phyloP scores from a whole-genome alignment of 2,329 filamentous ascomycete species.

The Phyllosticta capitalensis region DNA sequence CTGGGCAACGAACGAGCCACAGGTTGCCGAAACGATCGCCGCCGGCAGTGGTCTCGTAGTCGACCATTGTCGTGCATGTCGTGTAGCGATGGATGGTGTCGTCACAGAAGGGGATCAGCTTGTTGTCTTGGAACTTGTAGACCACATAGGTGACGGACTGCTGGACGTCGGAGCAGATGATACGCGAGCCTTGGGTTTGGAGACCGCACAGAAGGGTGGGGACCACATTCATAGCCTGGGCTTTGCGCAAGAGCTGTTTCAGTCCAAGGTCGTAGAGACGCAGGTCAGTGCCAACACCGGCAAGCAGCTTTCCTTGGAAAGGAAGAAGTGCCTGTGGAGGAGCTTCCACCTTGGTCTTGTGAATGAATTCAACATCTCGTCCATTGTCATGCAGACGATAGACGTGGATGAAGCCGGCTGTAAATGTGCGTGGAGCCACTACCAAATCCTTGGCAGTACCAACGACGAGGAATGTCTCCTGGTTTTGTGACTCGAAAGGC shows the following conservation, averaged over 20 bases:
- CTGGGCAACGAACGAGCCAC: conserved; percentile 80
- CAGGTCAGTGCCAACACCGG: conserved; percentile 74
- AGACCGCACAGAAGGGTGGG: conserved; percentile 80
- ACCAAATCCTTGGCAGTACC: conserved; percentile 88
- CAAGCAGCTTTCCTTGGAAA: conserved; percentile 83
- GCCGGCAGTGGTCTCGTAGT: conserved; percentile 91
- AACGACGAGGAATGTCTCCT: conserved; percentile 84
- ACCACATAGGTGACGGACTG: conserved; percentile 88
- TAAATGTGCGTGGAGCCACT: conserved; percentile 64
- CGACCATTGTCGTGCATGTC: conserved; percentile 83
- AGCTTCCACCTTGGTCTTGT: conserved; percentile 88
- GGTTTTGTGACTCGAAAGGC: conserved; percentile 77
- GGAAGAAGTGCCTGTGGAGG: conserved; percentile 82
- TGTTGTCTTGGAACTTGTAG: conserved; percentile 87
- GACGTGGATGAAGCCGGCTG: conserved; percentile 78
- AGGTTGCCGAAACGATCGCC: conserved; percentile 98
- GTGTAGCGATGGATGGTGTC: conserved; percentile 87
- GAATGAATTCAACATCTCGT: conserved; percentile 83
- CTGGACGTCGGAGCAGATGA: conserved; percentile 85
- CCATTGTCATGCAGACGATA: conserved; percentile 85
- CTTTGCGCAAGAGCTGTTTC: conserved; percentile 84
- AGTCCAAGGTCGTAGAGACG: conserved; percentile 89
- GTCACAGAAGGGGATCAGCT: conserved; percentile 85
- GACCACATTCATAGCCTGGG: conserved; percentile 63
- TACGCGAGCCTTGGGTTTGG: conserved; percentile 81